These are phyloP conservation scores for Phanerochaete sordida DNA, from an alignment of 768 basidiomycete species.

Conservation along the genomic window DNA sequence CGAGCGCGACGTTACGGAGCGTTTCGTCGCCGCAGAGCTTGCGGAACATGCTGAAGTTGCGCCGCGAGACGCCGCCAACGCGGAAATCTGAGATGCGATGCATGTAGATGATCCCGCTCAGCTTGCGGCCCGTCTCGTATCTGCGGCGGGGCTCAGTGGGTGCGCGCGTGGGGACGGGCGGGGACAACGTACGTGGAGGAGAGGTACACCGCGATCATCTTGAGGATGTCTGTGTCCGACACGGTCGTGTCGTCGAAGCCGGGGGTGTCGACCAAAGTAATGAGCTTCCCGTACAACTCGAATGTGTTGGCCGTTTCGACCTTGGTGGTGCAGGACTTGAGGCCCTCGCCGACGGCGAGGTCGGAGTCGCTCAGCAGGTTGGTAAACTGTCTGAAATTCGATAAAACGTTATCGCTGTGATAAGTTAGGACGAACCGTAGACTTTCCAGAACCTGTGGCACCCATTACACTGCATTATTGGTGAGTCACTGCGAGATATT, in stretches of 20 bases:
- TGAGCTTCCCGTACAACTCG: conserved; percentile 34
- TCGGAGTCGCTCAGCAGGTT: conserved; percentile 48
- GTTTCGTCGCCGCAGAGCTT: conserved; percentile 20
- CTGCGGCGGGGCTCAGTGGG: conserved; percentile 16
- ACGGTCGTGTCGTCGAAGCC: conserved; percentile 53
- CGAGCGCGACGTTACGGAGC: conserved; percentile 43
- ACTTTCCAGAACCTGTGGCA: conserved; percentile 20
- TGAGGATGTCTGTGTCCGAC: conserved; percentile 14
- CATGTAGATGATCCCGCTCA: conserved; percentile 25
- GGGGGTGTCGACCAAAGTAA: conserved; percentile 56
- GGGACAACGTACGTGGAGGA: conserved; percentile 4
- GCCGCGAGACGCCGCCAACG: conserved; percentile 14
- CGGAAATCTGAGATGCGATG: conserved; percentile 24
- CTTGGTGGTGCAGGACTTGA: conserved; percentile 49
- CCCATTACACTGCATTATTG: conserved; percentile 18
- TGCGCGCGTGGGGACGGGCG: not conserved
- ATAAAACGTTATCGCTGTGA: not conserved
- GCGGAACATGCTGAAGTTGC: conserved; percentile 21
- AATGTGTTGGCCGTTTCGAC: conserved; percentile 44
- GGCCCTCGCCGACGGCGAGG: conserved; percentile 40
- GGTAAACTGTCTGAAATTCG: conserved; percentile 39
- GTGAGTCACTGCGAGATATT: not conserved
- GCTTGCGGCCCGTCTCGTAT: conserved; percentile 10
- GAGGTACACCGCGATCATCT: conserved; percentile 11
- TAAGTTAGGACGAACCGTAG: conserved; percentile 8